These are phyloP conservation scores for Phytophthora lateralis DNA, from an alignment of 352 stramenopile species.

Conservation along the genomic window DNA sequence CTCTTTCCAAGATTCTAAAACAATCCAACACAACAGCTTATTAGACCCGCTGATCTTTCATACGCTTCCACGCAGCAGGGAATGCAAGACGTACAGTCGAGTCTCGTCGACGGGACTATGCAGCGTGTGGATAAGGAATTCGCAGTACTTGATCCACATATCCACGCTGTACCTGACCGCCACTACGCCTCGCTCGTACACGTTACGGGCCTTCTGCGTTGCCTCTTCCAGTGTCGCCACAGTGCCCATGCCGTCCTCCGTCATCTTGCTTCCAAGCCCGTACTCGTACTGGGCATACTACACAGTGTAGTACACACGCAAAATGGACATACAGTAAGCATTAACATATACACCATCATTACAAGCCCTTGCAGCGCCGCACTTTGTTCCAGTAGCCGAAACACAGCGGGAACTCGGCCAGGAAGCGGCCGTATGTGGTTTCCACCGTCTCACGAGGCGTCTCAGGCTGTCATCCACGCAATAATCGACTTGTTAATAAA, in stretches of 20 bases:
- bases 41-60: neutral
- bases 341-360: neutral
- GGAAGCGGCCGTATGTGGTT: constrained; percentile 72
- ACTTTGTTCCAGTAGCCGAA: constrained; percentile 92
- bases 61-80: neutral
- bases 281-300: constrained; percentile 81
- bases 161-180: constrained; percentile 74
- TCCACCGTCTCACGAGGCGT: constrained; percentile 62
- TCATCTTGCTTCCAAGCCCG: constrained; percentile 40
- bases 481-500: constrained; percentile 1
- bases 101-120: constrained; percentile 68
- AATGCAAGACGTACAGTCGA: constrained; percentile 42
- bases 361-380: neutral
- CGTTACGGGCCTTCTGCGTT: constrained; percentile 46
- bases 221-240: constrained; percentile 52
- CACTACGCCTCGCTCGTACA: constrained; percentile 75
- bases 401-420: constrained; percentile 78
- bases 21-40: constrained; percentile 17
- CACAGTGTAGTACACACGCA: no score
- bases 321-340: neutral
- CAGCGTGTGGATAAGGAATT: constrained; percentile 72
- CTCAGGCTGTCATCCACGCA: constrained; percentile 24
- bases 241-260: constrained; percentile 42
- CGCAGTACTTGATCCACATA: constrained; percentile 88
- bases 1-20: constrained; percentile 55